Percentiles rank a stretch among this genome's conserved stretches.
Evolutionary conservation across 768 basidiomycete genomes (phyloP).

Genomic region (Nidularia pulvinata): DNA sequence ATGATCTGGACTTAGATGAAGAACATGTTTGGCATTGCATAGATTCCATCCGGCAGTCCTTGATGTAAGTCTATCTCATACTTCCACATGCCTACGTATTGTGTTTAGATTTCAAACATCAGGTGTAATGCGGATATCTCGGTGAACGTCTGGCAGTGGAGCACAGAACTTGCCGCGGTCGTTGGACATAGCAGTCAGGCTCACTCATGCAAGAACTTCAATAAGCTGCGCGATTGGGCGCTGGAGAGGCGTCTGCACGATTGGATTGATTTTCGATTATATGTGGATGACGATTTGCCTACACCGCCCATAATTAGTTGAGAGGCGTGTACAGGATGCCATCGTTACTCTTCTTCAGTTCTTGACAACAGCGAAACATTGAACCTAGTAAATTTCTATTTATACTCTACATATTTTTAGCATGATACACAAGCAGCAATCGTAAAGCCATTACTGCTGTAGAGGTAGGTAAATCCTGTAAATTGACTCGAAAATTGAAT

Average conservation of each 20-base stretch:
- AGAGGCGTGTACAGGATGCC: not conserved
- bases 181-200: conserved; percentile 10
- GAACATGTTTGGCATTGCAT: conserved; percentile 15
- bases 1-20: conserved; percentile 9
- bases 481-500: too few relatives aligned
- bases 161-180: conserved; percentile 2
- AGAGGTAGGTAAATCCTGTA: too few relatives aligned
- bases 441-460: too few relatives aligned
- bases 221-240: conserved; percentile 12
- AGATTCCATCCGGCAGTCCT: conserved; percentile 13
- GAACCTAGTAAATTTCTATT: too few relatives aligned
- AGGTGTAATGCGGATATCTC: conserved; percentile 13
- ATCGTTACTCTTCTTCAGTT: too few relatives aligned
- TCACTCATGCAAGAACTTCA: conserved; percentile 12
- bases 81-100: not conserved
- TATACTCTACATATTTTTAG: too few relatives aligned
- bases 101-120: not conserved
- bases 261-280: conserved; percentile 6
- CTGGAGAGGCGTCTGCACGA: conserved; percentile 1
- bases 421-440: too few relatives aligned
- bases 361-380: too few relatives aligned
- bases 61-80: conserved; percentile 8
- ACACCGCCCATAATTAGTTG: conserved; percentile 3
- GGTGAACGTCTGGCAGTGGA: conserved; percentile 16
- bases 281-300: conserved; percentile 5